Evolutionary conservation across 148 eudicot genomes (phyloP).

Genomic region (Polygonum maritimum): DNA sequence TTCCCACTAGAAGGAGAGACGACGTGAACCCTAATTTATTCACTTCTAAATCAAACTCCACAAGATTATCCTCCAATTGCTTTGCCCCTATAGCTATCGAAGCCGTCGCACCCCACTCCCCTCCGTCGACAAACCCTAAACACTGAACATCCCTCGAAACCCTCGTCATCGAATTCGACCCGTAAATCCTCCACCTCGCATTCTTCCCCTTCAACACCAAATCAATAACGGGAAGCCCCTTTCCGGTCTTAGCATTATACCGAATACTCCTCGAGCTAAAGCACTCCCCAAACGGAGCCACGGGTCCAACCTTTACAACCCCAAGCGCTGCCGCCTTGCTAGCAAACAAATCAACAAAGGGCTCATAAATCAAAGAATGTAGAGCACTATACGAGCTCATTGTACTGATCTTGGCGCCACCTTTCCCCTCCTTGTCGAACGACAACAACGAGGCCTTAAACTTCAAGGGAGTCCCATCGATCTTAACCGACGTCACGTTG

Average conservation of each 20-base stretch:
- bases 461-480: neutral
- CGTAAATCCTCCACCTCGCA: conserved; percentile 33
- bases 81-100: conserved; percentile 30
- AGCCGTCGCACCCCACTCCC: neutral
- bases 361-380: conserved; percentile 25
- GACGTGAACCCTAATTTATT: conserved; percentile 37
- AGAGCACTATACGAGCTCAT: conserved; percentile 23
- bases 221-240: conserved; percentile 24
- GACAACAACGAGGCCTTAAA: neutral
- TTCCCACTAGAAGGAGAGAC: conserved; percentile 17
- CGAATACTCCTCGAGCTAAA: conserved; percentile 22
- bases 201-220: conserved; percentile 18
- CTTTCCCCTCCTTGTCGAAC: neutral
- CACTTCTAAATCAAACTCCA: conserved; percentile 39
- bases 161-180: conserved; percentile 38
- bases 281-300: conserved; percentile 28
- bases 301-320: conserved; percentile 17
- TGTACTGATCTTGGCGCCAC: conserved; percentile 16
- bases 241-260: conserved; percentile 14
- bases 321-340: conserved; percentile 19
- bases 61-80: conserved; percentile 44
- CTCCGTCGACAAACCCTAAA: conserved; percentile 23
- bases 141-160: conserved; percentile 26
- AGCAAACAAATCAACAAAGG: conserved; percentile 17
- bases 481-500: conserved; percentile 3